Evolutionary conservation across 2,329 filamentous ascomycete genomes (phyloP), one percentile per base, ranked within the genome.

Genomic region (Hypoxylon sp.): DNA sequence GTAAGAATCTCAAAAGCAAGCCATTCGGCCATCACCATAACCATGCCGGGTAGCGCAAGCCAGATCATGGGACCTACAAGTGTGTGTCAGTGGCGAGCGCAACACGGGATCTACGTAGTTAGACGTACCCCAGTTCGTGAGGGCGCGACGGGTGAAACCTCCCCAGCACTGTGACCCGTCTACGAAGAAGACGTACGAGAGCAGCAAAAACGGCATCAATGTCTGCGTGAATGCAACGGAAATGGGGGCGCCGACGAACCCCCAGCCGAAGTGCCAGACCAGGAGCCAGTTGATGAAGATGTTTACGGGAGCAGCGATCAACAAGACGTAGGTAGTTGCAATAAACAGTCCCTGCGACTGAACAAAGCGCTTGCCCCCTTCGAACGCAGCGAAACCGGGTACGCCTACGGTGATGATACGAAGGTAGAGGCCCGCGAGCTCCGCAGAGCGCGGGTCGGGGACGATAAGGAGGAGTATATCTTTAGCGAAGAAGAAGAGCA

Each of bases 1-100:
- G 93, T 97, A 67, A 97, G 83, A 50, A 97, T 88, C 77, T 98
- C 95, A 77, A 98, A 98, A 5, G 94, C 93, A 9, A 97, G 85
- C 80, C 92, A 97, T 77, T 98, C 95, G 4, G 95, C 93, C 77
- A 96, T 89, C 1, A 98, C 91, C 94, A 97, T 97, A 69, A 97
- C 82, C 76, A 98, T 89, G 1, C 95, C 95, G 0, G 95, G 94
- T 11, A 97, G 81, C 0, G 95, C 93, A 36, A 98, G 89, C 49
- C 89, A 88, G 72, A 98, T 87, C 95, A 93, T 93, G 0, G 90
- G 90, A 6, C 84, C 83, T 80, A n/a, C 20, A n/a, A n/a, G n/a
- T n/a, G 14, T 11, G 56, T 46, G 59, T 68, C 33, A 71, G 57
- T 51, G 30, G 36, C 33, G 36, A 20, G 32, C n/a, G 18, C 26